A percentile compares a stretch with the other conserved stretches of the same genome.
These are phyloP conservation scores for Trichaptum fuscoviolaceum DNA, from an alignment of 768 basidiomycete species.

Conservation along the genomic window DNA sequence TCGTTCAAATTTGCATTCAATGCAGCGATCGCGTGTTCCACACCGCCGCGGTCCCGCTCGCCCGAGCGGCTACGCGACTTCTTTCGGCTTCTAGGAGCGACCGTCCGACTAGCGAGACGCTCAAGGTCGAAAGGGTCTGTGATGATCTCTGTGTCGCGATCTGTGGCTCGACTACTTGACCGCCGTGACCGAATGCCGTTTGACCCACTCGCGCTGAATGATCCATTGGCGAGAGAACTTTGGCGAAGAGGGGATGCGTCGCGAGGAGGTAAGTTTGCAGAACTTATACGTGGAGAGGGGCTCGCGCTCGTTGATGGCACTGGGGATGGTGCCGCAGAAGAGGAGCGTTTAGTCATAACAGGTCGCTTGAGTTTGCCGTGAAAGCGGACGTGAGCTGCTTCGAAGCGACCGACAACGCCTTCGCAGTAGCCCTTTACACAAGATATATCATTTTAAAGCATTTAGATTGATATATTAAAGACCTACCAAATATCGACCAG, in stretches of 20 bases:
- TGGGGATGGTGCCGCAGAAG: slow-evolving; percentile 23
- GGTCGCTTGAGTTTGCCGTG: slow-evolving; percentile 74
- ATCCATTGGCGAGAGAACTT: neutral
- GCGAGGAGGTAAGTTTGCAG: neutral
- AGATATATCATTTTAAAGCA: neutral
- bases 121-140: neutral
- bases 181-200: neutral
- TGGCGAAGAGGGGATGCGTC: neutral
- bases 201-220: neutral
- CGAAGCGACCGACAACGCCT: slow-evolving; percentile 78
- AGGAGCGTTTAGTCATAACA: slow-evolving; percentile 66
- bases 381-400: slow-evolving; percentile 58
- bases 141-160: neutral
- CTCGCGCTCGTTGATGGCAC: neutral
- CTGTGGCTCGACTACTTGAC: neutral
- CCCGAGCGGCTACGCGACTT: neutral
- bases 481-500: slow-evolving; percentile 60
- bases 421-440: slow-evolving; percentile 72
- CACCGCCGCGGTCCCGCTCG: neutral
- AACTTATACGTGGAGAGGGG: neutral
- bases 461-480: slow-evolving; percentile 1
- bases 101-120: neutral
- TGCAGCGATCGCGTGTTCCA: neutral
- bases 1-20: neutral
- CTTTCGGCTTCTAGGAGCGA: neutral